A percentile compares a stretch with the other conserved stretches of the same genome.
Evolutionary conservation across 345 rosid species (phyloP).

Genomic region (Eucalyptus shirleyi): DNA sequence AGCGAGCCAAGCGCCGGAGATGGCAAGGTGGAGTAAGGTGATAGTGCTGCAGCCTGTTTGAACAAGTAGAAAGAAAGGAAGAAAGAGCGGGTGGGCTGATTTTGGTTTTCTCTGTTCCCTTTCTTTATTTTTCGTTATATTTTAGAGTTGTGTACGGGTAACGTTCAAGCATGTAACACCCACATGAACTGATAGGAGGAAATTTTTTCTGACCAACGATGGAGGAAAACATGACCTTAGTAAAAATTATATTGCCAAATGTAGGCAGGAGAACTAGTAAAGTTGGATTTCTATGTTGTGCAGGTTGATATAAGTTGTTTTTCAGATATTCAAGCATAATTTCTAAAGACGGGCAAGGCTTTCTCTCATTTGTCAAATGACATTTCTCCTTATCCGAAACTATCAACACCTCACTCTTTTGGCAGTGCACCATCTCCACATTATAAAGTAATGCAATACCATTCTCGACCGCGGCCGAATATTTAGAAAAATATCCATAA

Average conservation of each 20-base stretch:
- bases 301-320: background rate
- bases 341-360: background rate
- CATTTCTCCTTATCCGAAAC: background rate
- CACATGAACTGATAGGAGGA: background rate
- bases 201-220: background rate
- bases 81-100: background rate
- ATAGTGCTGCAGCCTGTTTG: no score
- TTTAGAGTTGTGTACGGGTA: background rate
- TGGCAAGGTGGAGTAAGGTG: no score
- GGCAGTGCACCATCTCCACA: background rate
- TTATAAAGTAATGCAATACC: background rate
- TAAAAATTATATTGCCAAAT: background rate
- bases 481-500: no score
- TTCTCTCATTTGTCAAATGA: background rate
- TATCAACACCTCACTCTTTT: background rate
- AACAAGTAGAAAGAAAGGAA: no score
- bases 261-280: background rate
- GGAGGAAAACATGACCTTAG: background rate
- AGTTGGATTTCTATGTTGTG: background rate
- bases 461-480: fast-evolving
- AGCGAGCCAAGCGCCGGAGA: no score
- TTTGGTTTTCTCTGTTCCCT: background rate
- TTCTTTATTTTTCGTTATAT: background rate
- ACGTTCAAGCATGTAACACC: background rate
- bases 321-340: background rate